Percentiles rank a stretch among this genome's conserved stretches.
Evolutionary conservation across 306 rosid species (phyloP).

Genomic region (Ochetophila trinervis): DNA sequence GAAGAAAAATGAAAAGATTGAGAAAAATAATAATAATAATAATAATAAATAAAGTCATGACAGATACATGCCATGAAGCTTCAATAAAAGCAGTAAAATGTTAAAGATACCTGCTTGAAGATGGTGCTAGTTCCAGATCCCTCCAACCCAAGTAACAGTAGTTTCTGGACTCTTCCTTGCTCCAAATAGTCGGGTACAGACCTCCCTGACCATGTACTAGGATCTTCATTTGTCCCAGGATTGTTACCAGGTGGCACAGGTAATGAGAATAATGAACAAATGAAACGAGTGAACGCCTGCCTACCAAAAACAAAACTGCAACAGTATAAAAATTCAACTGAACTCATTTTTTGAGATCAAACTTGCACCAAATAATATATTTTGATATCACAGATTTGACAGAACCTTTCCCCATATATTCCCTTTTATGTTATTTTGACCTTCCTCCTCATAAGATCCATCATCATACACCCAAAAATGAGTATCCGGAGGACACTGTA

Average conservation of each 20-base stretch:
- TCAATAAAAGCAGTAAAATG: slow-evolving; percentile 17
- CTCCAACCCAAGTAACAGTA: slow-evolving; percentile 79
- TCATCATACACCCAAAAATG: slow-evolving; percentile 97
- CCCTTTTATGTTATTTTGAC: slow-evolving; percentile 91
- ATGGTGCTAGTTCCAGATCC: slow-evolving; percentile 89
- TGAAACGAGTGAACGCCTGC: slow-evolving; percentile 91
- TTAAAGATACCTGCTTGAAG: slow-evolving; percentile 66
- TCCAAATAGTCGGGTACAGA: slow-evolving; percentile 75
- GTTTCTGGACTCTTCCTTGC: slow-evolving; percentile 74
- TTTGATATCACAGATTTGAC: slow-evolving; percentile 48
- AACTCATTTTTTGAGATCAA: slow-evolving; percentile 25
- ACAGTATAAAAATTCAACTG: slow-evolving; percentile 49
- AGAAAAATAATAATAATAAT: not conserved
- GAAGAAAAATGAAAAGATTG: no score
- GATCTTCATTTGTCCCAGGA: slow-evolving; percentile 54
- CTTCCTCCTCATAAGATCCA: slow-evolving; percentile 95
- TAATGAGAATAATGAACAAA: slow-evolving; percentile 77
- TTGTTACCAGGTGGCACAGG: slow-evolving; percentile 70
- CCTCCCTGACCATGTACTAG: slow-evolving; percentile 49
- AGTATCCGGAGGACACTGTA: slow-evolving; percentile 89
- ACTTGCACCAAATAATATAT: slow-evolving; percentile 28
- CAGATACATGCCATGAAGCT: not conserved
- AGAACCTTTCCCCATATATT: slow-evolving; percentile 99
- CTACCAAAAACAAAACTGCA: slow-evolving; percentile 75
- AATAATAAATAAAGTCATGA: not conserved